Conservation (phyloP, 108 stramenopile genomes). For the Aurantiochytrium sp. region DNA sequence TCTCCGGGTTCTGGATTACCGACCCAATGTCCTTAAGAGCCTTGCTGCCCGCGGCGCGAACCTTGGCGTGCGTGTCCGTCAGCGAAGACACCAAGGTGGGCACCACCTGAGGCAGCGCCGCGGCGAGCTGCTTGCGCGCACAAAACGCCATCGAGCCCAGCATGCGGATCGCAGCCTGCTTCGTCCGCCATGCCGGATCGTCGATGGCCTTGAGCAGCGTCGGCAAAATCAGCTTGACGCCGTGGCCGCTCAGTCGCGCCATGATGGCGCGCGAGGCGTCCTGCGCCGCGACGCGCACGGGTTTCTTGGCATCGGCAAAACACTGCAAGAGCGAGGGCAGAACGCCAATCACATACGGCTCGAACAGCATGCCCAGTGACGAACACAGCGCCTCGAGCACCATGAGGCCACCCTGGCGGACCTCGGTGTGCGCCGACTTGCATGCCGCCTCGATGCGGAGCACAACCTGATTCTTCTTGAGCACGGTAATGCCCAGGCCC, state of each 20-base stretch:
- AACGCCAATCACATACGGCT: conserved; percentile 95
- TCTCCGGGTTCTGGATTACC: conserved; percentile 95
- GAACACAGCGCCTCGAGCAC: conserved; percentile 84
- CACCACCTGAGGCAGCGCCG: conserved; percentile 89
- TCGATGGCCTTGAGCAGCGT: conserved; percentile 85
- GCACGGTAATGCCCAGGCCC: conserved; percentile 87
- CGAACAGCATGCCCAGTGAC: conserved; percentile 88
- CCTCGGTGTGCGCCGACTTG: conserved; percentile 38
- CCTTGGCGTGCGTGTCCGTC: conserved; percentile 93
- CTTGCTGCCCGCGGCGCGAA: conserved; percentile 76
- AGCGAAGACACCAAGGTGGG: conserved; percentile 93
- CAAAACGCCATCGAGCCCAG: conserved; percentile 94
- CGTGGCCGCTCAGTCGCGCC: conserved; percentile 88
- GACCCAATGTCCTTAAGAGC: conserved; percentile 89
- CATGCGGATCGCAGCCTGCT: conserved; percentile 88
- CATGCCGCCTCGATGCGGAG: conserved; percentile 77
- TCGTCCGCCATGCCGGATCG: conserved; percentile 91
- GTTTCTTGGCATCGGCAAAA: conserved; percentile 84
- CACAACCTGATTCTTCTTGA: conserved; percentile 88
- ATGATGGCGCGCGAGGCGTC: conserved; percentile 81
- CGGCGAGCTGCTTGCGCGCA: conserved; percentile 93
- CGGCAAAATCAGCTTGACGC: conserved; percentile 94
- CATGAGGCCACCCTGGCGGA: conserved; percentile 89
- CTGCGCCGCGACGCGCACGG: conserved; percentile 84
- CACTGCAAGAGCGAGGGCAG: conserved; percentile 86